A percentile compares a stretch with the other conserved stretches of the same genome.
phyloP scores from a whole-genome alignment of 176 grass and related monocot genomes.

The Aechmea fasciata region DNA sequence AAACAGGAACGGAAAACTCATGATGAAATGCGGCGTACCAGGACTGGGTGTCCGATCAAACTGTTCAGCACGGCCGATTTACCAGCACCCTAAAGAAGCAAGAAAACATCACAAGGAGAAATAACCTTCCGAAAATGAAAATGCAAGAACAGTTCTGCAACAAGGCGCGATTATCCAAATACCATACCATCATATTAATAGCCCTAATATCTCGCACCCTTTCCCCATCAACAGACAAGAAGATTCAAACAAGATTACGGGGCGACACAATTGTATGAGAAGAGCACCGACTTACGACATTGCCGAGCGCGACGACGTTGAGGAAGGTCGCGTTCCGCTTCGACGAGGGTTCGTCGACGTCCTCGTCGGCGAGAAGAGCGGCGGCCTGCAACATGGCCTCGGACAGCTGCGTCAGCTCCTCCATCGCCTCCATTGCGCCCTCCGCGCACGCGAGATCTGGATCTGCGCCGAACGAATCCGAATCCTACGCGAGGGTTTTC shows the following conservation, averaged over 20 bases:
- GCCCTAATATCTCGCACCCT: neutral
- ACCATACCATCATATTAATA: neutral
- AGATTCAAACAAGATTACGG: neutral
- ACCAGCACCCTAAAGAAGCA: slow-evolving; percentile 61
- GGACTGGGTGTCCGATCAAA: slow-evolving; percentile 86
- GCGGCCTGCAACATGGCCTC: slow-evolving; percentile 89
- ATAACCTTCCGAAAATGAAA: slow-evolving; percentile 28
- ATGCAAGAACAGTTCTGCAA: neutral
- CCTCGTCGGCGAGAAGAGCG: slow-evolving; percentile 82
- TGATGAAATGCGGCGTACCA: slow-evolving; percentile 38
- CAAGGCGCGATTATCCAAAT: neutral
- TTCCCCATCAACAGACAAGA: neutral
- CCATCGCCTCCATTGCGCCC: slow-evolving; percentile 79
- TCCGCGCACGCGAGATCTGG: neutral
- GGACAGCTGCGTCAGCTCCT: slow-evolving; percentile 71
- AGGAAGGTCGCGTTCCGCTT: slow-evolving; percentile 77
- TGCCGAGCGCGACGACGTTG: slow-evolving; percentile 87
- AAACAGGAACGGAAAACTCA: slow-evolving; percentile 13
- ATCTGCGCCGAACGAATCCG: neutral
- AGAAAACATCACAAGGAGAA: slow-evolving; percentile 9
- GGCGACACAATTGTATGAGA: neutral
- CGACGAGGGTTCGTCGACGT: slow-evolving; percentile 49
- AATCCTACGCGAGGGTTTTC: neutral
- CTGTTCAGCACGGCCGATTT: slow-evolving; percentile 96
- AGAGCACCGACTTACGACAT: slow-evolving; percentile 59